phyloP scores from a whole-genome alignment of 441 rosid species.

The Aquilaria agallochum region DNA sequence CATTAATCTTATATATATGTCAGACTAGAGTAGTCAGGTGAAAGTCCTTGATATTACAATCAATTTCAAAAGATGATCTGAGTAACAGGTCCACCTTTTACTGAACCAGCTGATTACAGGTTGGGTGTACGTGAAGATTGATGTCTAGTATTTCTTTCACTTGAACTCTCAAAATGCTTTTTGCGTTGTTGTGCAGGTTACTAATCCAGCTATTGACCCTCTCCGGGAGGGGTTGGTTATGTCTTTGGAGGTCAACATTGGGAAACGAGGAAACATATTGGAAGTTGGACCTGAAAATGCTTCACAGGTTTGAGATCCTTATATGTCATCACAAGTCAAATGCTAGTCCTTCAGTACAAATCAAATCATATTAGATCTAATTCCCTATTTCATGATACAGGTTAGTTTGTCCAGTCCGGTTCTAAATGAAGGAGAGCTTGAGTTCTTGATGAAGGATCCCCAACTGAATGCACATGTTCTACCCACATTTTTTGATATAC shows the following conservation, averaged over 20 bases:
- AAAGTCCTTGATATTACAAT: too few species aligned
- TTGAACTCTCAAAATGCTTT: background rate
- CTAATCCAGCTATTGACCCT: slow-evolving; percentile 99
- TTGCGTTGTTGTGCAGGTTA: slow-evolving; percentile 49
- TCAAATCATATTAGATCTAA: slow-evolving; percentile 11
- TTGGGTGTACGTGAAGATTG: too few species aligned
- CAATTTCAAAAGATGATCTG: too few species aligned
- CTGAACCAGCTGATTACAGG: too few species aligned
- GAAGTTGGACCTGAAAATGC: slow-evolving; percentile 98
- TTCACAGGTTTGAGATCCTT: slow-evolving; percentile 58
- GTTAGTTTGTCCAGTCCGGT: slow-evolving; percentile 87
- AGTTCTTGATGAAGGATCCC: slow-evolving; percentile 73
- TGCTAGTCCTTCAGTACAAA: slow-evolving; percentile 8
- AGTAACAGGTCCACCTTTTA: too few species aligned
- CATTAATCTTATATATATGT: too few species aligned
- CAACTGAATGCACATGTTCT: slow-evolving; percentile 64
- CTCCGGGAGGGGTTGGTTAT: slow-evolving; percentile 97
- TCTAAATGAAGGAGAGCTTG: slow-evolving; percentile 88
- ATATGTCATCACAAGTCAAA: slow-evolving; percentile 1
- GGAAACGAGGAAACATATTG: slow-evolving; percentile 91
- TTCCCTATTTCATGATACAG: slow-evolving; percentile 30
- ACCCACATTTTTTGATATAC: slow-evolving; percentile 83
- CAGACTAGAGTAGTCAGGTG: too few species aligned
- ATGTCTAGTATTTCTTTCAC: background rate
- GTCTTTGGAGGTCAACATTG: slow-evolving; percentile 97